Evolutionary conservation across 1,284 basidiomycete species (phyloP).

Genomic region (Fistulina hepatica): DNA sequence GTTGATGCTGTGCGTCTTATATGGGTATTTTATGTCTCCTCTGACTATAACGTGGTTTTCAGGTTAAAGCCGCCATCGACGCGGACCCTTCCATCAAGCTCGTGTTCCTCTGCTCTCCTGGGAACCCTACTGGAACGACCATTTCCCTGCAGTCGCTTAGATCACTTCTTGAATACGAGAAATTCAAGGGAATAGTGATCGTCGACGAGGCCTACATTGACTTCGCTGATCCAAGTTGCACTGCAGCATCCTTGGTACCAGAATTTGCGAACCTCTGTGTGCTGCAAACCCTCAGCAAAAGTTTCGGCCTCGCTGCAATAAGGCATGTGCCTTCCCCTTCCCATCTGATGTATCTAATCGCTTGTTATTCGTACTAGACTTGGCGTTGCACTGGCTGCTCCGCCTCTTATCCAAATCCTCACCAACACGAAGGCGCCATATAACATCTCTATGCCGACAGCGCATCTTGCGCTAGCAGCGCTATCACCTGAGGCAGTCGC

Average conservation of each 20-base stretch:
- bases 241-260: slow-evolving; percentile 62
- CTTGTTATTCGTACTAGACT: slow-evolving; percentile 37
- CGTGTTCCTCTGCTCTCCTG: slow-evolving; percentile 93
- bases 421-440: slow-evolving; percentile 98
- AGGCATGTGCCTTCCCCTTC: slow-evolving; percentile 39
- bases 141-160: slow-evolving; percentile 67
- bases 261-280: slow-evolving; percentile 88
- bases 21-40: not conserved
- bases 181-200: slow-evolving; percentile 84
- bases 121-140: slow-evolving; percentile 91
- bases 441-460: slow-evolving; percentile 89
- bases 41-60: slow-evolving; percentile 2
- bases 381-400: slow-evolving; percentile 85
- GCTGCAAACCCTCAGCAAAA: slow-evolving; percentile 93
- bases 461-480: slow-evolving; percentile 74
- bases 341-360: slow-evolving; percentile 1
- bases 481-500: slow-evolving; percentile 55
- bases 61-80: slow-evolving; percentile 66
- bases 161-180: slow-evolving; percentile 67
- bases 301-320: slow-evolving; percentile 93
- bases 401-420: slow-evolving; percentile 83
- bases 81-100: slow-evolving; percentile 76
- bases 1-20: slow-evolving; percentile 51
- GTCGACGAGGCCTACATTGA: slow-evolving; percentile 99
- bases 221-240: slow-evolving; percentile 59